Percentiles rank a stretch among this genome's conserved stretches.
Evolutionary conservation across 257 asterid species (phyloP).

Genomic region (Hygrophila difformis): DNA sequence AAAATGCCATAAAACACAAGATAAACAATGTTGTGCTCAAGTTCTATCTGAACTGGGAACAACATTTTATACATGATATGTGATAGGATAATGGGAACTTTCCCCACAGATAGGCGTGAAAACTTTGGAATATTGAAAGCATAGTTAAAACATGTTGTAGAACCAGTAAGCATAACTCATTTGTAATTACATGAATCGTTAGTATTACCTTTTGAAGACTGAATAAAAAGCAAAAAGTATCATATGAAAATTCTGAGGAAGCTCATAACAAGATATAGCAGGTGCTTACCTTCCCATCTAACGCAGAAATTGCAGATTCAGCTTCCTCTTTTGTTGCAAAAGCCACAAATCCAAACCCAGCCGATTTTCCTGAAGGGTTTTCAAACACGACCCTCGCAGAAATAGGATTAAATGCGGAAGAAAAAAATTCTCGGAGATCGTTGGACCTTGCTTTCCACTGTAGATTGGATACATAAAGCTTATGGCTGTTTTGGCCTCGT

Average conservation of each 20-base stretch:
- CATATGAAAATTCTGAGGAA: not conserved
- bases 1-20: no score
- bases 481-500: constrained; percentile 39
- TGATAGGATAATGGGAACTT: not conserved
- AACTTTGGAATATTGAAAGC: not conserved
- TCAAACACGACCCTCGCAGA: constrained; percentile 71
- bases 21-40: not conserved
- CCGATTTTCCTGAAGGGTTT: constrained; percentile 61
- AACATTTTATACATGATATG: not conserved
- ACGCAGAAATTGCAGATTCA: constrained; percentile 53
- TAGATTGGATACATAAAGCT: constrained; percentile 69
- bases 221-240: constrained; percentile 8
- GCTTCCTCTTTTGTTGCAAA: constrained; percentile 83
- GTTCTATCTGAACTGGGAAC: not conserved
- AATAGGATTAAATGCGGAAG: constrained; percentile 47
- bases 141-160: not conserved
- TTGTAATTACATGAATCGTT: constrained; percentile 1
- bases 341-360: constrained; percentile 82
- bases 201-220: constrained; percentile 1
- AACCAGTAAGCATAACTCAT: not conserved
- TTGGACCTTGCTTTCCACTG: constrained; percentile 87
- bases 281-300: constrained; percentile 59
- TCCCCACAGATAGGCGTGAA: not conserved
- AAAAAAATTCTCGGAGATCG: constrained; percentile 61
- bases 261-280: constrained; percentile 3